Conservation (phyloP, 306 rosid genomes). For the Cucurbita pepo region DNA sequence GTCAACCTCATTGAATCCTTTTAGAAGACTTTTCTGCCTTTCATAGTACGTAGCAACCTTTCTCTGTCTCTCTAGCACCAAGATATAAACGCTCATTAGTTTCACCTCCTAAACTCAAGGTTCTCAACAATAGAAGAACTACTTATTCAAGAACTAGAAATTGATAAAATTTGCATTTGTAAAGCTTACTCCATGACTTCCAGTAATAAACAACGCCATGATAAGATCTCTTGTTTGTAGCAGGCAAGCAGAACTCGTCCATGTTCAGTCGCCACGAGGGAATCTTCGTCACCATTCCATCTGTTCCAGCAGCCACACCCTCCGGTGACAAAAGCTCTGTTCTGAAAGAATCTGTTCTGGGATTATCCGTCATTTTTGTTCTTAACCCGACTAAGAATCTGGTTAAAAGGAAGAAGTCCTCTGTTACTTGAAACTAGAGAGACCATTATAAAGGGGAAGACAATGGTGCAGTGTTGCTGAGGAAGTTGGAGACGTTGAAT, state of each 20-base stretch:
- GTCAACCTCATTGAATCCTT: conserved; percentile 68
- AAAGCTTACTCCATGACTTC: conserved; percentile 28
- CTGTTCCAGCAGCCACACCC: conserved; percentile 3
- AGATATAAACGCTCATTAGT: background rate
- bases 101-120: background rate
- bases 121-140: background rate
- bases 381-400: background rate
- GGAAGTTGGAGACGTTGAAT: background rate
- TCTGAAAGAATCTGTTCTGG: conserved; percentile 12
- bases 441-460: background rate
- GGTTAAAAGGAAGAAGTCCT: background rate
- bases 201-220: conserved; percentile 37
- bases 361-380: conserved; percentile 5
- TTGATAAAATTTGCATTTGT: background rate
- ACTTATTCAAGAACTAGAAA: no score
- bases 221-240: conserved; percentile 28
- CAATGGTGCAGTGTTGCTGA: background rate
- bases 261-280: conserved; percentile 79
- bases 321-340: conserved; percentile 64
- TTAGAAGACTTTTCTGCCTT: conserved; percentile 56
- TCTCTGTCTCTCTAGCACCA: conserved; percentile 35
- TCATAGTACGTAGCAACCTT: conserved; percentile 57
- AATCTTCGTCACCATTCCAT: conserved; percentile 16
- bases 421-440: background rate
- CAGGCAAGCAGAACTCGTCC: conserved; percentile 42